Percentiles rank a stretch among this genome's conserved stretches.
Evolutionary conservation across 805 yeast genomes (phyloP).

Genomic region (Metschnikowia drakensbergensis): DNA sequence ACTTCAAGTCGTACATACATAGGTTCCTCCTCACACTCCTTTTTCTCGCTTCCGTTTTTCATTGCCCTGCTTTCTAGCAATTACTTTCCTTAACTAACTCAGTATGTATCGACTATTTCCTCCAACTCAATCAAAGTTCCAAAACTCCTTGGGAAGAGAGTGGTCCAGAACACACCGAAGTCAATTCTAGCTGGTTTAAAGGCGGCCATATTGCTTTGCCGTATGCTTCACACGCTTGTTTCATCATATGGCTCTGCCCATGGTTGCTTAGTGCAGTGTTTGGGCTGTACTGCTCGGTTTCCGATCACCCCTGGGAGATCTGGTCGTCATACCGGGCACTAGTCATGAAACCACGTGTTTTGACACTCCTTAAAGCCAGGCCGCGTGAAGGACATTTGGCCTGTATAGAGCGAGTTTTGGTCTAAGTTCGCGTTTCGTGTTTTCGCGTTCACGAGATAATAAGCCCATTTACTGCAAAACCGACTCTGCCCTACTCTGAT

Average conservation of each 20-base stretch:
- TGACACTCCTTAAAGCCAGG: neutral
- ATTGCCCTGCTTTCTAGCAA: conserved; percentile 5
- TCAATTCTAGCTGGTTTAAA: no score
- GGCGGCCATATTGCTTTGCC: no score
- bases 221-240: no score
- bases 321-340: neutral
- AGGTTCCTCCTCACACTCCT: conserved; percentile 5
- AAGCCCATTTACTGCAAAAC: conserved; percentile 1
- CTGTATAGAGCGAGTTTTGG: neutral
- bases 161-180: no score
- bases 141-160: no score
- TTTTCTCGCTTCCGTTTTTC: neutral
- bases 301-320: neutral
- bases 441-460: neutral
- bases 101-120: neutral
- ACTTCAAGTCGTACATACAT: neutral
- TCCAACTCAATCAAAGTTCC: no score
- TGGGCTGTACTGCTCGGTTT: neutral
- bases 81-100: conserved; percentile 2
- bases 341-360: neutral
- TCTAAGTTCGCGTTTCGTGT: neutral
- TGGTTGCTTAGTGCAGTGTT: no score
- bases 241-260: no score
- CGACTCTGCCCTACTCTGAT: neutral
- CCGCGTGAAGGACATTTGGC: neutral